Conservation (phyloP, 306 rosid species). For the Trichosanthes cucumerina region DNA sequence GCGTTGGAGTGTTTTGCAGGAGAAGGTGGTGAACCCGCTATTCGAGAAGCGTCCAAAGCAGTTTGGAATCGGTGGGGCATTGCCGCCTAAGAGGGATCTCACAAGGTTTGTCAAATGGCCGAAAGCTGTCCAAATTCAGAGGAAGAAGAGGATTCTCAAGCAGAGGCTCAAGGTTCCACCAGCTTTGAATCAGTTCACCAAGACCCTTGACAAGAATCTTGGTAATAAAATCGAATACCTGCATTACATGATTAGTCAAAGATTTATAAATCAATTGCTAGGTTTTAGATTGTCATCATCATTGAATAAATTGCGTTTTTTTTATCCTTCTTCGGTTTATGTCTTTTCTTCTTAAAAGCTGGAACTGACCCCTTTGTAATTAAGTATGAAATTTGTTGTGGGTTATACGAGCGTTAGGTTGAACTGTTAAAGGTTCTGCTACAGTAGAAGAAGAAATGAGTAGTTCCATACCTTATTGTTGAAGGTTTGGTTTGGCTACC, state of each 20-base stretch:
- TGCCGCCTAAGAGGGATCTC: conserved; percentile 54
- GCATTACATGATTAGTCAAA: not conserved
- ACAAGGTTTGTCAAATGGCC: conserved; percentile 54
- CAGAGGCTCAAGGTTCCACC: conserved; percentile 70
- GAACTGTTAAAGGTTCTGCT: not conserved
- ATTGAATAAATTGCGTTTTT: not conserved
- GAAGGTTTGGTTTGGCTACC: not conserved
- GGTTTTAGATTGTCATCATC: not conserved
- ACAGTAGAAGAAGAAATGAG: not conserved
- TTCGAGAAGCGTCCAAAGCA: conserved; percentile 59
- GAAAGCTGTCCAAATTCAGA: conserved; percentile 38
- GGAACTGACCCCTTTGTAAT: not conserved
- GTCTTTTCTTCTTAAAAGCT: not conserved
- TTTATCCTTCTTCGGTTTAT: not conserved
- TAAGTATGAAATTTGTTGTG: not conserved
- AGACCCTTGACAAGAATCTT: conserved; percentile 64
- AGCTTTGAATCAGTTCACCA: conserved; percentile 60
- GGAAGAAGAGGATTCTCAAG: conserved; percentile 52
- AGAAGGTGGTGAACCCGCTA: conserved; percentile 39
- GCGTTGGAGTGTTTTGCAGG: not conserved
- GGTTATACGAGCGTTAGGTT: not conserved
- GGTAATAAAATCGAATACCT: conserved; percentile 22
- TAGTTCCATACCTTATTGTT: not conserved
- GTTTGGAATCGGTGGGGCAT: conserved; percentile 48
- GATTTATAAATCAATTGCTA: not conserved